These are phyloP conservation scores for Inosperma sp. DNA, from an alignment of 768 basidiomycete species.

Conservation along the genomic window DNA sequence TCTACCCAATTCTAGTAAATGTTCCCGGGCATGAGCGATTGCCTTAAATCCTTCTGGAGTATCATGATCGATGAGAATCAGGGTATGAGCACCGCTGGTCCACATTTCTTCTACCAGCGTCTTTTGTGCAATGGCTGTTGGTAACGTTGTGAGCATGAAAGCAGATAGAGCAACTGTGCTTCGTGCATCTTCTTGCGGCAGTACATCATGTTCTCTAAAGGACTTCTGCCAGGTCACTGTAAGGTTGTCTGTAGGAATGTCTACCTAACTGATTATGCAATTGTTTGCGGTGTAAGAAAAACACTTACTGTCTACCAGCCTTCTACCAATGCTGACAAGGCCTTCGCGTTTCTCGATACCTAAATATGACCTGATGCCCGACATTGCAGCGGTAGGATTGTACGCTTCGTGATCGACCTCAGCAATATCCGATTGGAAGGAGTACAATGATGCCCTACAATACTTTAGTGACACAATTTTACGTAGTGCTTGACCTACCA, in stretches of 20 bases:
- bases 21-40: constrained; percentile 74
- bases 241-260: constrained; percentile 39
- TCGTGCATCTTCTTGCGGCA: constrained; percentile 39
- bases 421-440: constrained; percentile 51
- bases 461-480: background rate
- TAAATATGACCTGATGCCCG: constrained; percentile 57
- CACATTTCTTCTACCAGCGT: constrained; percentile 79
- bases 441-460: constrained; percentile 59
- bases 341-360: constrained; percentile 78
- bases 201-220: constrained; percentile 45
- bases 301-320: constrained; percentile 51
- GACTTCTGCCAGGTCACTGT: constrained; percentile 52
- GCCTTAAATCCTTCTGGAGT: constrained; percentile 69
- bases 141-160: constrained; percentile 76
- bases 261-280: constrained; percentile 26
- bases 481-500: constrained; percentile 51
- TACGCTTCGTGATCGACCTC: constrained; percentile 29
- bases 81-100: constrained; percentile 82
- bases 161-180: constrained; percentile 74
- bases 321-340: constrained; percentile 60
- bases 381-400: constrained; percentile 39
- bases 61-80: constrained; percentile 86
- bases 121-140: constrained; percentile 56
- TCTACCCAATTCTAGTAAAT: constrained; percentile 59
- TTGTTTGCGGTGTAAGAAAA: background rate